Conservation (phyloP, 305 asterid genomes). For the Fraxinus xanthoxyloides region DNA sequence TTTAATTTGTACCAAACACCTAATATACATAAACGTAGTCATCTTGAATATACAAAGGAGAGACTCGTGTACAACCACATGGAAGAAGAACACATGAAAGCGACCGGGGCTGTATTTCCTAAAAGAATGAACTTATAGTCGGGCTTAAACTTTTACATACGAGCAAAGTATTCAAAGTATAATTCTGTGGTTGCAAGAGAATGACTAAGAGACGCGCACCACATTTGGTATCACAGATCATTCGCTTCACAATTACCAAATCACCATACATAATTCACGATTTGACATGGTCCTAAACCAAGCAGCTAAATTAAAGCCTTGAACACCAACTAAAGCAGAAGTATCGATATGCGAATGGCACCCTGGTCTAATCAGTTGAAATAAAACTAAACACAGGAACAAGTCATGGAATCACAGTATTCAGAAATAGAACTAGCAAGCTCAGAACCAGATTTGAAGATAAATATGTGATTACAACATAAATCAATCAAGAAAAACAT, state of each 20-base stretch:
- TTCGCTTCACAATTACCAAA: neutral
- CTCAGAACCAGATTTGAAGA: neutral
- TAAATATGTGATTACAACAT: neutral
- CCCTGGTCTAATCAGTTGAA: neutral
- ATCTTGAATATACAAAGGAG: neutral
- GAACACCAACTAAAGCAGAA: neutral
- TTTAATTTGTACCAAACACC: too few species aligned
- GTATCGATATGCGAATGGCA: neutral
- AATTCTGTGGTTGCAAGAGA: neutral
- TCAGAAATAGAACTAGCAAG: neutral
- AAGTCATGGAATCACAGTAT: neutral
- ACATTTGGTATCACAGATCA: neutral
- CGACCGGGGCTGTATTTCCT: neutral
- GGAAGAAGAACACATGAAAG: neutral
- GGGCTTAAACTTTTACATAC: neutral
- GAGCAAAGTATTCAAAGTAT: neutral
- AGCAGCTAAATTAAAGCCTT: neutral
- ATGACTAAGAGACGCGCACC: neutral
- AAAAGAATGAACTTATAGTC: neutral
- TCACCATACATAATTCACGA: neutral
- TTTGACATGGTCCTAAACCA: neutral
- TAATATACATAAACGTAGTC: neutral
- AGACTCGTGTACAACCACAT: neutral
- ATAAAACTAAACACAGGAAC: neutral
- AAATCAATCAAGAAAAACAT: neutral